Evolutionary conservation across 2,329 filamentous ascomycete genomes (phyloP).

Genomic region (Myrmaecium sp.): DNA sequence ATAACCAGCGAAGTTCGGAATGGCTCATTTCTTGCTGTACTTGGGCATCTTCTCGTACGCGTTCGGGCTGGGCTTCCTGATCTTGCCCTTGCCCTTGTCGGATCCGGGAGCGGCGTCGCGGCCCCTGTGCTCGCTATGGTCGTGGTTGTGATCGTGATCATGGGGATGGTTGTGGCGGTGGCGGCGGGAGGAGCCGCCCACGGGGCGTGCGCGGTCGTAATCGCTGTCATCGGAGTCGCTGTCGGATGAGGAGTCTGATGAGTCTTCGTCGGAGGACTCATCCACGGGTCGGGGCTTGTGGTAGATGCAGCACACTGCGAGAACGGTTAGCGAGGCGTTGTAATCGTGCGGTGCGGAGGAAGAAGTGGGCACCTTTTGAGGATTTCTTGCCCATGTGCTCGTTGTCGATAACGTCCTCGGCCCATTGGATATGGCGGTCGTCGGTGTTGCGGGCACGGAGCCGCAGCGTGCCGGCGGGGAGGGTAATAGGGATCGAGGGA

Average conservation of each 20-base stretch:
- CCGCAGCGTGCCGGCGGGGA: slow-evolving; percentile 19
- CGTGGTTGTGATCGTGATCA: slow-evolving; percentile 22
- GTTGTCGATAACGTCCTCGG: slow-evolving; percentile 84
- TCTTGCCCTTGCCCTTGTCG: slow-evolving; percentile 21
- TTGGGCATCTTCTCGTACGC: slow-evolving; percentile 65
- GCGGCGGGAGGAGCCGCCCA: slow-evolving; percentile 11
- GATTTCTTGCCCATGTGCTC: slow-evolving; percentile 87
- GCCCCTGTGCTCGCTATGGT: slow-evolving; percentile 11
- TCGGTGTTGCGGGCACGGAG: slow-evolving; percentile 25
- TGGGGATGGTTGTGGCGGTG: slow-evolving; percentile 8
- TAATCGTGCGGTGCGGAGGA: background rate
- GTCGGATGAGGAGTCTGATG: slow-evolving; percentile 44
- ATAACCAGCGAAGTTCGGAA: too few relatives aligned
- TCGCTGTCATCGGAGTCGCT: slow-evolving; percentile 35
- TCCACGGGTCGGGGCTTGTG: slow-evolving; percentile 54
- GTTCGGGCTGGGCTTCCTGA: slow-evolving; percentile 52
- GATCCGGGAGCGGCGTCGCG: slow-evolving; percentile 21
- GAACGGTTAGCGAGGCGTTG: slow-evolving; percentile 5
- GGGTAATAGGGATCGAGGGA: slow-evolving; percentile 13
- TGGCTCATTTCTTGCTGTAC: slow-evolving; percentile 5
- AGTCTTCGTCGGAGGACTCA: slow-evolving; percentile 58
- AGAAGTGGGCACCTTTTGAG: slow-evolving; percentile 56
- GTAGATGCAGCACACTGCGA: slow-evolving; percentile 93
- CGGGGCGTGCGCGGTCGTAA: slow-evolving; percentile 36
- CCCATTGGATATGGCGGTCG: slow-evolving; percentile 67